Conservation (phyloP, 169 alveolate genomes). For the Plasmodium gonderi region DNA sequence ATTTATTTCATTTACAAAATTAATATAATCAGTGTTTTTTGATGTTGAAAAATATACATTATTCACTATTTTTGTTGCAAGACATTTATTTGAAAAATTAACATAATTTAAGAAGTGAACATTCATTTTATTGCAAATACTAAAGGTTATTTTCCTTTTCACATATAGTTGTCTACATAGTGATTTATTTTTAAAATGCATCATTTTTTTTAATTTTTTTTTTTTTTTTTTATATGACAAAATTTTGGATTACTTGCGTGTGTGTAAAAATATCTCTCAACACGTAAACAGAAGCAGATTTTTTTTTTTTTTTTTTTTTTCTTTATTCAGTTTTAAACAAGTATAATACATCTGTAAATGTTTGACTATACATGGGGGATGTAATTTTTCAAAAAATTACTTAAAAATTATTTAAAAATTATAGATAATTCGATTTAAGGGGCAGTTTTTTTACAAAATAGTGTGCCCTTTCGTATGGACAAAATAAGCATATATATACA, state of each 20-base stretch:
- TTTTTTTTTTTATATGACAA: background rate
- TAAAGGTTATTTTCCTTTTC: slow-evolving; percentile 14
- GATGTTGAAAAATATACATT: slow-evolving; percentile 15
- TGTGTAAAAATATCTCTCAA: background rate
- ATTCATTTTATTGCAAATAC: slow-evolving; percentile 23
- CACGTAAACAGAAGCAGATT: background rate
- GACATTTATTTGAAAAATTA: slow-evolving; percentile 23
- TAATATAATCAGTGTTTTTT: slow-evolving; percentile 54
- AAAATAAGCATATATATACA: background rate
- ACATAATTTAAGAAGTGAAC: slow-evolving; percentile 44
- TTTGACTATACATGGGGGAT: background rate
- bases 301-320: slow-evolving; percentile 8
- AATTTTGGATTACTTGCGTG: background rate
- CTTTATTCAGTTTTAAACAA: background rate
- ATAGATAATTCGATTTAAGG: background rate
- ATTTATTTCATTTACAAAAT: slow-evolving; percentile 60
- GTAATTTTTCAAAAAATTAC: background rate
- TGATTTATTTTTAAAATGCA: slow-evolving; percentile 47
- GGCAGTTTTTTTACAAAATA: background rate
- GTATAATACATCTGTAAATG: background rate
- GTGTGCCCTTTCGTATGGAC: background rate
- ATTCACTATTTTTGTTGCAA: background rate
- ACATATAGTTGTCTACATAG: slow-evolving; percentile 4
- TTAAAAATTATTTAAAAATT: background rate
- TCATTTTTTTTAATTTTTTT: too few relatives aligned